Evolutionary conservation across 768 basidiomycete genomes (phyloP), one percentile per base, ranked within the genome.

Genomic region (Paxillus involutus): DNA sequence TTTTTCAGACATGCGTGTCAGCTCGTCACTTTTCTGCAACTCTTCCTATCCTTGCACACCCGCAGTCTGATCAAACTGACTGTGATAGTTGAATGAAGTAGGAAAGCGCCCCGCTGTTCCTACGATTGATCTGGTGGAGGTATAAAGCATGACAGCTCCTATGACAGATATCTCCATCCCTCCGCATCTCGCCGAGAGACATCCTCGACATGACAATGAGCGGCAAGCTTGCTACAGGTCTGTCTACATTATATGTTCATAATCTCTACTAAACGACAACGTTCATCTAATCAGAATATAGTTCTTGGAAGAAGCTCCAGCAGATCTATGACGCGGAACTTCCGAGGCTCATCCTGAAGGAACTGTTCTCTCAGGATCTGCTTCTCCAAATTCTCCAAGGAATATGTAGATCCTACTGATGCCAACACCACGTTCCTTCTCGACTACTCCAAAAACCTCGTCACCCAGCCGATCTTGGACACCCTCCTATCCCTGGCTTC

Each of bases 361-460:
- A 97, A 54, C 90, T 99, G 64, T 99, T 99, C 70, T 85, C 85
- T 17, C 78, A 88, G 64, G 94, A 98, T 75, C 86, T 88, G 97
- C 54, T 99, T 98, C 78, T 66, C 81, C 45, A 91, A 87, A 67
- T 94, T 94, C 75, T 91, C 88, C 43, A 80, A 78, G 50, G 80
- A 85, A 58, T 95, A 94, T 73, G 77, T 78, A 39, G 84, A 89
- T 24, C 65, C 80, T 7, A 77, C 77, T 42, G 86, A 87, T 46
- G 79, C 86, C 9, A 77, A 80, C 56, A 86, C 87, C 49, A 88
- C 89, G 48, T 81, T 99, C 77, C 82, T 99, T 56, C 80, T 97
- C 67, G 96, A 99, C 74, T 95, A 91, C 77, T 97, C 94, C 68
- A 98, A 99, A 76, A 96, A 98, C 77, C 75, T 98, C 61, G 83